Percentiles rank a stretch among this genome's conserved stretches.
Evolutionary conservation across 176 grass and related monocot species (phyloP).

Genomic region (Zoysia japonica): DNA sequence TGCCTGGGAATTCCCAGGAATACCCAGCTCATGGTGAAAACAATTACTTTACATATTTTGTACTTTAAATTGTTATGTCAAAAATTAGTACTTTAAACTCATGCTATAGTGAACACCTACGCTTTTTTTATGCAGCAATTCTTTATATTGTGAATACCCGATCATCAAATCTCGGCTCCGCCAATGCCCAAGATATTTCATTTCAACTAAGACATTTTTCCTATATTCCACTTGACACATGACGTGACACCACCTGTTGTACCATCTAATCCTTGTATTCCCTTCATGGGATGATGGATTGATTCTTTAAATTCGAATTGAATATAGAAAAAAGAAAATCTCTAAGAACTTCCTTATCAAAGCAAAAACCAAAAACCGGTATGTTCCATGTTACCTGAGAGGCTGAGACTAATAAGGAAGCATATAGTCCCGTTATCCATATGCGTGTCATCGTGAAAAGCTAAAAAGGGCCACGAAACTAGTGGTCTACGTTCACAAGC

Average conservation of each 20-base stretch:
- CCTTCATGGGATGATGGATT: neutral
- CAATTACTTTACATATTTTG: too few species aligned
- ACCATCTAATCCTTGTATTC: neutral
- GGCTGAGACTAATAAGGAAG: neutral
- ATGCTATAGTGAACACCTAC: too few species aligned
- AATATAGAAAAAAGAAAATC: neutral
- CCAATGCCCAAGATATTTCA: neutral
- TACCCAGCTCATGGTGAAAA: too few species aligned
- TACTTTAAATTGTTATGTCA: too few species aligned
- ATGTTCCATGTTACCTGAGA: too few species aligned
- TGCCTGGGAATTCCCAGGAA: too few species aligned
- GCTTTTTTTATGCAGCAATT: too few species aligned
- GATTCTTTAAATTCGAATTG: neutral
- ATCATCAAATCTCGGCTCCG: too few species aligned
- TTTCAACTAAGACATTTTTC: neutral
- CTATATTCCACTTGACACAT: neutral
- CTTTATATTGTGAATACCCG: too few species aligned
- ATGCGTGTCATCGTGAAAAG: neutral
- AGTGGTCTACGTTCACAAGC: neutral
- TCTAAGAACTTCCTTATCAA: neutral
- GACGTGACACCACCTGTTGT: neutral
- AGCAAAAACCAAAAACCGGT: neutral
- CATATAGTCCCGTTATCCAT: neutral
- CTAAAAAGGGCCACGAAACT: neutral
- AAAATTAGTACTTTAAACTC: too few species aligned